Evolutionary conservation across 305 asterid species (phyloP).

Genomic region (Ilex paraguariensis): DNA sequence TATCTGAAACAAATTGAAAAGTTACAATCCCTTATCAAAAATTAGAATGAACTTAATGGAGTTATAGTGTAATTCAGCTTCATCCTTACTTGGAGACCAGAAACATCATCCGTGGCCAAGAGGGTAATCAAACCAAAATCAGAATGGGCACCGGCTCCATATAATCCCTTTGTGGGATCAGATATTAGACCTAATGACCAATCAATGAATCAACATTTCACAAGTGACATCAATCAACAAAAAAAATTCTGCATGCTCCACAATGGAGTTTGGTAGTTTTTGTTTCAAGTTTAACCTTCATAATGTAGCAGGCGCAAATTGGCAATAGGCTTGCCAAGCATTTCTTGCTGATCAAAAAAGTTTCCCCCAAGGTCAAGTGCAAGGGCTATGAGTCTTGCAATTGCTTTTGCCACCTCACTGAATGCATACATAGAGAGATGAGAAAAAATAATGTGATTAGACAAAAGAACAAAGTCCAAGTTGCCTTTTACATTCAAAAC

Average conservation of each 20-base stretch:
- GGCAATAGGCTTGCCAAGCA: conserved; percentile 67
- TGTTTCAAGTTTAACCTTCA: conserved; percentile 41
- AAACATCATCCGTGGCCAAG: conserved; percentile 65
- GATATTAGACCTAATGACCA: conserved; percentile 39
- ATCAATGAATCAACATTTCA: not conserved
- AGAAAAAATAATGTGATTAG: conserved; percentile 5
- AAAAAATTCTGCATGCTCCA: conserved; percentile 7
- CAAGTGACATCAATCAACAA: conserved; percentile 8
- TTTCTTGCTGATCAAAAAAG: conserved; percentile 62
- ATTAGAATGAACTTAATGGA: conserved; percentile 1
- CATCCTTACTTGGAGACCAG: conserved; percentile 71
- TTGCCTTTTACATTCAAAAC: no score
- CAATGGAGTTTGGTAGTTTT: conserved; percentile 6
- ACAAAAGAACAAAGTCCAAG: no score
- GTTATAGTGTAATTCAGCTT: not conserved
- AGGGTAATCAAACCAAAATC: conserved; percentile 83
- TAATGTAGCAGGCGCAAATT: conserved; percentile 79
- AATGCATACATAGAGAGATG: conserved; percentile 8
- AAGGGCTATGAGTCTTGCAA: conserved; percentile 70
- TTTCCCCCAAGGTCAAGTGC: conserved; percentile 58
- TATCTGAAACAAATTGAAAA: conserved; percentile 44
- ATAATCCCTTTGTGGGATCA: conserved; percentile 74
- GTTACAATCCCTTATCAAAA: conserved; percentile 4
- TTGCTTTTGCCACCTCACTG: conserved; percentile 64
- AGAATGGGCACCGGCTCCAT: conserved; percentile 95